Evolutionary conservation across 2,329 filamentous ascomycete genomes (phyloP), one percentile per base, ranked within the genome.

Genomic region (Fusarium sambucinum): DNA sequence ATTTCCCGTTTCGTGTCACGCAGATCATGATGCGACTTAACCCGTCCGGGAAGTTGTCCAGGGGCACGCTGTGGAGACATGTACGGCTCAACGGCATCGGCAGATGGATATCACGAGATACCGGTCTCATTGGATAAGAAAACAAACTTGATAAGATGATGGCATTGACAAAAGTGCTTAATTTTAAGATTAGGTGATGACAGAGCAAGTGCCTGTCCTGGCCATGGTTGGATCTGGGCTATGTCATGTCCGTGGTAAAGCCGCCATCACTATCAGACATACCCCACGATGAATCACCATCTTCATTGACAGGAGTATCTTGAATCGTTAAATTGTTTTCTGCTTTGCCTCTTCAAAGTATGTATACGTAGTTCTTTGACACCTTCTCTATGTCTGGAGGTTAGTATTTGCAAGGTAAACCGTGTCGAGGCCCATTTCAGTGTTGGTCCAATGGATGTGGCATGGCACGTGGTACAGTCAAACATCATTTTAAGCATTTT

Each of bases 31-130:
- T 32, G 46, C 13, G 27, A 40, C 45, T 45, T 54, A 23, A 29
- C 40, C 61, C 17, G 8, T 55, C 45, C 29, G 27, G 53, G 61
- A 44, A 64, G 41, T 47, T 38, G 32, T 50, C 41, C 42, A 65
- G 62, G 60, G 54, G 54, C 27, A 21, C 3, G 13, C 11, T 21
- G 60, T 60, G 61, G 62, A 38, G 54, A 23, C 44, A 23, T 17
- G 12, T 30, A 45, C 60, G 59, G 59, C 21, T 58, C 47, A 40
- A 45, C 59, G 59, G 59, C 59, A 63, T 19, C 57, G 59, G 37
- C 44, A 57, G 23, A 64, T 45, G 13, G 21, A 25, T 41, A 44
- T 63, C 21, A 1, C 23, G 40, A 30, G n/a, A 44, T 30, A 29
- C 29, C 23, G 23, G 45, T 37, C 41, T 25, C 12, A 51, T 51